These are phyloP conservation scores for Phytophthora melonis DNA, from an alignment of 352 stramenopile genomes.

Conservation along the genomic window DNA sequence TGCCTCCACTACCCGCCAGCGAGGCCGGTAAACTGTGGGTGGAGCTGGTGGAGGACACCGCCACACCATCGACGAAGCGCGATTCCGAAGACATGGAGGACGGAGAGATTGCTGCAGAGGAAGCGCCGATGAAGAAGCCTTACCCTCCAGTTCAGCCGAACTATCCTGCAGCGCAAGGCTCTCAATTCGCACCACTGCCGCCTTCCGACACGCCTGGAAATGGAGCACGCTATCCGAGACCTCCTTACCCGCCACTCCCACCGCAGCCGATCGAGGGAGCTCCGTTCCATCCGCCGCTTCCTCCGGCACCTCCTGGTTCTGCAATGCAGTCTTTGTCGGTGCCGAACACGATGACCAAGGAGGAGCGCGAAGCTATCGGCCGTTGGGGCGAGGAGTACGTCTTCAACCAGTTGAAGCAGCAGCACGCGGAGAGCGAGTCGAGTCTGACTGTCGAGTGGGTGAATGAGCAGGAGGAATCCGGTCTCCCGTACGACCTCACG, in stretches of 20 bases:
- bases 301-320: slow-evolving; percentile 13
- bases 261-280: slow-evolving; percentile 12
- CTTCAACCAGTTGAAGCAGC: slow-evolving; percentile 70
- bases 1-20: slow-evolving; percentile 51
- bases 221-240: slow-evolving; percentile 21
- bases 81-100: slow-evolving; percentile 51
- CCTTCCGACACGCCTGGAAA: slow-evolving; percentile 9
- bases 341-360: slow-evolving; percentile 74
- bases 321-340: slow-evolving; percentile 34
- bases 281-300: slow-evolving; percentile 20
- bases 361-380: slow-evolving; percentile 81
- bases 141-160: slow-evolving; percentile 25
- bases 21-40: slow-evolving; percentile 52
- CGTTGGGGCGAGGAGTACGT: slow-evolving; percentile 88
- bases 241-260: slow-evolving; percentile 22
- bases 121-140: slow-evolving; percentile 26
- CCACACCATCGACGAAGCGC: slow-evolving; percentile 25
- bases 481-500: slow-evolving; percentile 83
- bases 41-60: slow-evolving; percentile 22
- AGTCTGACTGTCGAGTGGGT: slow-evolving; percentile 73
- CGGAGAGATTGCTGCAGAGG: slow-evolving; percentile 56
- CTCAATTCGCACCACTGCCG: slow-evolving; percentile 19
- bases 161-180: slow-evolving; percentile 13
- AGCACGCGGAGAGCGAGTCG: slow-evolving; percentile 49
- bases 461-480: slow-evolving; percentile 83